Evolutionary conservation across 2,329 filamentous ascomycete genomes (phyloP), one percentile per base, ranked within the genome.

Genomic region (Nannizziopsis arthrosporioides): DNA sequence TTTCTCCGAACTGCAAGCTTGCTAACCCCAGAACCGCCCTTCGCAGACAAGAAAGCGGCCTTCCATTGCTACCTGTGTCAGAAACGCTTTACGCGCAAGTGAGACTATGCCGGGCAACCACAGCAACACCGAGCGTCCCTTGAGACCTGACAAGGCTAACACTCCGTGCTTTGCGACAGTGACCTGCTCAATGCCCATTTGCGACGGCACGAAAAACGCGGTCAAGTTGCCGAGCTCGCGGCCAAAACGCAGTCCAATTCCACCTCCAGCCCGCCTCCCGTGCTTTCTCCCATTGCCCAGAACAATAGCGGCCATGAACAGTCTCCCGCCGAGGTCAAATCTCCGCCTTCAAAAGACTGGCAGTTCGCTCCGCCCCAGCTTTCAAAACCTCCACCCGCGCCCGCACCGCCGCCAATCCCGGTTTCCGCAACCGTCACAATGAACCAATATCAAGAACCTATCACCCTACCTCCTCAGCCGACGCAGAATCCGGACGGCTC

Each of bases 131-230:
- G 22, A 7, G 22, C 22, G 7, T 27, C 22, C 22, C 3, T 37
- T 37, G 35, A 37, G 12, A 37, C 35, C 22, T 27, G 22, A 27
- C 22, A 27, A 27, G 22, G 22, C 22, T 27, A 27, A 27, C 22
- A 27, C 7, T 27, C 22, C 22, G 22, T 27, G 35, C 35, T 35
- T 19, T 10, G 15, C 43, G 17, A 17, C 32, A 57, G 55, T 49
- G 55, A 57, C 32, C 54, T 57, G 9, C 50, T 57, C 5, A 54
- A 53, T 40, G 55, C 55, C 19, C 55, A 57, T 46, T 50, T 57
- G 3, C 54, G 51, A 14, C 54, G 55, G 9, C 55, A 57, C 48
- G 53, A 54, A 35, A 54, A 53, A 42, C 53, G 53, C 38, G 51
- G 51, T 10, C 49, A 53, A 27, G 47, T 42, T 27, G 27, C 51